Evolutionary conservation across 495 filamentous ascomycete genomes (phyloP).

Genomic region (Poronia punctata): DNA sequence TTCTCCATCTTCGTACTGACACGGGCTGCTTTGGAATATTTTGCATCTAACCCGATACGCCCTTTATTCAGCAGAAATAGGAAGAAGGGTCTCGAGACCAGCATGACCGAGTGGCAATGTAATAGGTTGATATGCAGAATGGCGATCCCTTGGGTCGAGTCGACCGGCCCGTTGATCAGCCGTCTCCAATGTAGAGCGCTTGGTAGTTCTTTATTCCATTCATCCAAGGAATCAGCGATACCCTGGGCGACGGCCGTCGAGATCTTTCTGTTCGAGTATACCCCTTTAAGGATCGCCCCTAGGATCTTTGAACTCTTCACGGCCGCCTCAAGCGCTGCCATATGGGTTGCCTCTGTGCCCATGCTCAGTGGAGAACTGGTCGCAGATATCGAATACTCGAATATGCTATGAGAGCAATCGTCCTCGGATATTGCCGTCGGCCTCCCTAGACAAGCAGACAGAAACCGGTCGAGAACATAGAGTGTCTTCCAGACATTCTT

Average conservation of each 20-base stretch:
- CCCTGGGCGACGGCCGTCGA: conserved; percentile 59
- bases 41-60: conserved; percentile 28
- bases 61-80: conserved; percentile 39
- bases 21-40: conserved; percentile 20
- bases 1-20: conserved; percentile 45
- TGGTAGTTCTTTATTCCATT: conserved; percentile 42
- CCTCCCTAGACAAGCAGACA: conserved; percentile 51
- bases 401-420: conserved; percentile 47
- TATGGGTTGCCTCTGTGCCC: conserved; percentile 18
- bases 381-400: conserved; percentile 25
- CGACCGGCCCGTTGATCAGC: conserved; percentile 37
- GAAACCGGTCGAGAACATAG: conserved; percentile 55
- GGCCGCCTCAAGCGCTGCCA: conserved; percentile 42
- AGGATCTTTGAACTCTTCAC: conserved; percentile 56
- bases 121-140: conserved; percentile 61
- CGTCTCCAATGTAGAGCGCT: conserved; percentile 40
- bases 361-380: conserved; percentile 11
- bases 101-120: conserved; percentile 67
- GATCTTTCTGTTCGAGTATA: conserved; percentile 64
- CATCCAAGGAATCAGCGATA: conserved; percentile 52
- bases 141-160: conserved; percentile 52
- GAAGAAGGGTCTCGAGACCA: conserved; percentile 67
- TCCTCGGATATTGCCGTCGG: conserved; percentile 56
- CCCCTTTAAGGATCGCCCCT: conserved; percentile 56
- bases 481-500: conserved; percentile 54